phyloP scores from a whole-genome alignment of 1,284 basidiomycete species.

The Phlebopus sp. region DNA sequence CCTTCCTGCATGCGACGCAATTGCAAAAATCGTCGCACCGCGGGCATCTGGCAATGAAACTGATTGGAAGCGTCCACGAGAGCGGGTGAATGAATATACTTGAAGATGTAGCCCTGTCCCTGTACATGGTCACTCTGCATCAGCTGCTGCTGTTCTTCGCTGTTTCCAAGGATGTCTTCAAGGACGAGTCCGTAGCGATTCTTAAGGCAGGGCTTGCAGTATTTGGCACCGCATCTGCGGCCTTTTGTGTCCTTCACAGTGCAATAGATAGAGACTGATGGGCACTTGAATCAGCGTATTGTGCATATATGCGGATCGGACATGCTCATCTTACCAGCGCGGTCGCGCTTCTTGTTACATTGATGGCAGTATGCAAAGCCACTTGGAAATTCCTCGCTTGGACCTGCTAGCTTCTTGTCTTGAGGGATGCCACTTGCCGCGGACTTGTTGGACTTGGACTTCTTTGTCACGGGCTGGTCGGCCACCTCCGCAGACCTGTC shows the following conservation, averaged over 20 bases:
- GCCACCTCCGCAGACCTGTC: slow-evolving; percentile 11
- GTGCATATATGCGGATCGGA: background rate
- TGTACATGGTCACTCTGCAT: slow-evolving; percentile 35
- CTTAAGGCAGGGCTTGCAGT: slow-evolving; percentile 62
- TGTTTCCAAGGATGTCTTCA: slow-evolving; percentile 41
- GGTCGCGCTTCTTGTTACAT: slow-evolving; percentile 58
- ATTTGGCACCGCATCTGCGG: slow-evolving; percentile 52
- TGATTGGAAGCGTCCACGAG: slow-evolving; percentile 12
- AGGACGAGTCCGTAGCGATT: slow-evolving; percentile 61
- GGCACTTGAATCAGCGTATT: slow-evolving; percentile 8
- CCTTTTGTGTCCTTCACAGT: slow-evolving; percentile 37
- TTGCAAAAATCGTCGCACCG: slow-evolving; percentile 64
- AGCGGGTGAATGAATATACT: slow-evolving; percentile 36
- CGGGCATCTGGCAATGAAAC: slow-evolving; percentile 52
- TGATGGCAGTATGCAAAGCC: slow-evolving; percentile 63
- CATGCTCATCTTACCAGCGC: slow-evolving; percentile 37
- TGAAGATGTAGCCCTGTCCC: slow-evolving; percentile 48
- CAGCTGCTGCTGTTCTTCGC: slow-evolving; percentile 12
- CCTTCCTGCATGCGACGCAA: slow-evolving; percentile 61
- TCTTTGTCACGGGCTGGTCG: slow-evolving; percentile 32
- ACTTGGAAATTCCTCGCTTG: slow-evolving; percentile 33
- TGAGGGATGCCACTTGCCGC: background rate
- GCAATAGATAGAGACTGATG: slow-evolving; percentile 48
- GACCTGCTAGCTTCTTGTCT: slow-evolving; percentile 10
- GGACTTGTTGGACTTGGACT: slow-evolving; percentile 23